A percentile compares a stretch with the other conserved stretches of the same genome.
Conservation (phyloP, 352 stramenopile genomes). For the Aphanomyces invadans region DNA sequence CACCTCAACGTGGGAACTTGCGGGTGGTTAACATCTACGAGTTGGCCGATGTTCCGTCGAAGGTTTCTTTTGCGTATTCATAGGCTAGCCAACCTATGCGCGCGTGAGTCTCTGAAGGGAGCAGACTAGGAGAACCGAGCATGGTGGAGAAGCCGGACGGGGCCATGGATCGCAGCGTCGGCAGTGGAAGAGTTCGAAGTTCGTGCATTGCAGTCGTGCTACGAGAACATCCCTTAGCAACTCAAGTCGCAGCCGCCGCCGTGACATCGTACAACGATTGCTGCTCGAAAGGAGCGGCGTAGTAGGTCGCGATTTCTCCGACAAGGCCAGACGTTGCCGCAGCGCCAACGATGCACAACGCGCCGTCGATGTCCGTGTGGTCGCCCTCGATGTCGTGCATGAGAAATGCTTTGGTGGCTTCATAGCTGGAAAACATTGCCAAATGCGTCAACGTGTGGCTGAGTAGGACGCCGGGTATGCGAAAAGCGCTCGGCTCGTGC, state of each 20-base stretch:
- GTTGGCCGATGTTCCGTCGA: neutral
- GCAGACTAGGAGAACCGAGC: neutral
- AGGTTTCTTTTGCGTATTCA: constrained; percentile 16
- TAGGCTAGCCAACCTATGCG: constrained; percentile 9
- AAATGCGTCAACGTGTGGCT: constrained; percentile 16
- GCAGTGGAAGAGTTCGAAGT: neutral
- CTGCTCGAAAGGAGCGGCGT: constrained; percentile 4
- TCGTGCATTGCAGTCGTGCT: neutral
- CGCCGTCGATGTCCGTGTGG: constrained; percentile 1
- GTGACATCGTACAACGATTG: constrained; percentile 8
- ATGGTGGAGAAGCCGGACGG: constrained; percentile 13
- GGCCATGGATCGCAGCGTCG: constrained; percentile 4
- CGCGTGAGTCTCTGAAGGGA: neutral
- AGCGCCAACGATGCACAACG: constrained; percentile 3
- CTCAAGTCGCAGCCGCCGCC: no score
- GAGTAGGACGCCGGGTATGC: constrained; percentile 1
- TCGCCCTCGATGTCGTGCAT: neutral
- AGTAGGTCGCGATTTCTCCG: constrained; percentile 15
- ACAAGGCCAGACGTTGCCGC: constrained; percentile 10
- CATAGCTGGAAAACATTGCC: constrained; percentile 17
- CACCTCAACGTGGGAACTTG: no score
- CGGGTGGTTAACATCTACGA: no score
- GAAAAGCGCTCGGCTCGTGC: neutral
- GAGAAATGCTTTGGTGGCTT: constrained; percentile 1
- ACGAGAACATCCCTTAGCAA: neutral